Evolutionary conservation across 176 grass and related monocot genomes (phyloP).

Genomic region (Oryza australiensis): DNA sequence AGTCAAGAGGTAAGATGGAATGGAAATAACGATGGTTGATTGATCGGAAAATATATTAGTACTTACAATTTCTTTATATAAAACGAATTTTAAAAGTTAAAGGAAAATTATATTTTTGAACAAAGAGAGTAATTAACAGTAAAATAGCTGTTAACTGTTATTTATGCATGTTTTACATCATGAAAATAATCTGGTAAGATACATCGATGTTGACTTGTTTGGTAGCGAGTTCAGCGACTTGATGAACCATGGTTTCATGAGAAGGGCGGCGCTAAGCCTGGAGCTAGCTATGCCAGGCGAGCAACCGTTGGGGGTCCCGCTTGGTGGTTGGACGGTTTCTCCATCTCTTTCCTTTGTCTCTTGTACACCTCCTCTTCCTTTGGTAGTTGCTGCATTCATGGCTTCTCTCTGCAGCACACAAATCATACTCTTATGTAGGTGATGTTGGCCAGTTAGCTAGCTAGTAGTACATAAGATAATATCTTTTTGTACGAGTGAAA

Average conservation of each 20-base stretch:
- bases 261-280: background rate
- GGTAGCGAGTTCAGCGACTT: background rate
- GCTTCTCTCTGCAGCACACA: background rate
- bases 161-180: too few relatives aligned
- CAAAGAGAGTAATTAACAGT: too few relatives aligned
- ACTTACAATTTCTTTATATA: too few relatives aligned
- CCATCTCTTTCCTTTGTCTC: slow-evolving; percentile 19
- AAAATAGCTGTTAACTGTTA: too few relatives aligned
- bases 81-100: too few relatives aligned
- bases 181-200: too few relatives aligned
- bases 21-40: too few relatives aligned
- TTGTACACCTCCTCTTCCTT: background rate
- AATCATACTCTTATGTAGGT: background rate
- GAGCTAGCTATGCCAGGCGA: background rate
- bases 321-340: slow-evolving; percentile 13
- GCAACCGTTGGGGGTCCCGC: background rate
- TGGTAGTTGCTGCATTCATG: background rate
- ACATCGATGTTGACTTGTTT: too few relatives aligned
- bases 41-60: too few relatives aligned
- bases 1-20: too few relatives aligned
- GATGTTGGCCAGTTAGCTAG: background rate
- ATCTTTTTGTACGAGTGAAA: too few relatives aligned
- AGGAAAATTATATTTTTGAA: too few relatives aligned
- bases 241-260: background rate
- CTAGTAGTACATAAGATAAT: background rate